Conservation (phyloP, 2,329 filamentous ascomycete species). For the Onygena corvina region DNA sequence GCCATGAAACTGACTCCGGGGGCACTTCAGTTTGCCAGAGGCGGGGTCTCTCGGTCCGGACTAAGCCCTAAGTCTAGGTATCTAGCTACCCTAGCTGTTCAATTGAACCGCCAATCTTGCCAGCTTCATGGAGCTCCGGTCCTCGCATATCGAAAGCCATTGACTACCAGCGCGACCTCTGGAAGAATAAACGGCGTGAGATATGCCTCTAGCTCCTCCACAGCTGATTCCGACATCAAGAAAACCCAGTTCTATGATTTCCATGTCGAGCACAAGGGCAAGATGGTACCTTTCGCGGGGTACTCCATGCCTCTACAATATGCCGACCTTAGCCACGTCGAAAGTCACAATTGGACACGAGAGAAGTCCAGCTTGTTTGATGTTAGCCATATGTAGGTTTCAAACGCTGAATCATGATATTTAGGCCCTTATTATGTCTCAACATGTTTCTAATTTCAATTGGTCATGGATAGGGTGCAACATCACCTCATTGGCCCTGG, state of each 20-base stretch:
- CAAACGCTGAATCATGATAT: neutral
- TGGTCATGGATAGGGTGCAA: constrained; percentile 46
- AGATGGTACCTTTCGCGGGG: constrained; percentile 94
- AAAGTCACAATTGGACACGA: constrained; percentile 83
- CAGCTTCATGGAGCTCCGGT: constrained; percentile 14
- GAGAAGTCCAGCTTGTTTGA: constrained; percentile 85
- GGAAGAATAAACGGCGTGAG: constrained; percentile 18
- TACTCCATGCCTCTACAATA: constrained; percentile 93
- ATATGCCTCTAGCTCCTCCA: constrained; percentile 24
- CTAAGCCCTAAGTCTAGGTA: neutral
- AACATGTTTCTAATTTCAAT: neutral
- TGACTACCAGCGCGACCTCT: constrained; percentile 10
- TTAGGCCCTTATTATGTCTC: neutral
- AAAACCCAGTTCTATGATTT: constrained; percentile 66
- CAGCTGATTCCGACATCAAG: constrained; percentile 19
- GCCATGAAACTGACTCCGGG: neutral
- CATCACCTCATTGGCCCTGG: constrained; percentile 72
- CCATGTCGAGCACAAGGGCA: constrained; percentile 65
- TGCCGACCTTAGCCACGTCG: constrained; percentile 58
- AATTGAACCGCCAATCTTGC: neutral
- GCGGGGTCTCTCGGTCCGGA: neutral
- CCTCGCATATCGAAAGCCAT: constrained; percentile 21
- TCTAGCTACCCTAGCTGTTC: neutral
- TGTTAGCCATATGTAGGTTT: constrained; percentile 88
- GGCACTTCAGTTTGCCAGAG: neutral